Conservation (phyloP, 306 rosid species). For the Vachellia collinsii region DNA sequence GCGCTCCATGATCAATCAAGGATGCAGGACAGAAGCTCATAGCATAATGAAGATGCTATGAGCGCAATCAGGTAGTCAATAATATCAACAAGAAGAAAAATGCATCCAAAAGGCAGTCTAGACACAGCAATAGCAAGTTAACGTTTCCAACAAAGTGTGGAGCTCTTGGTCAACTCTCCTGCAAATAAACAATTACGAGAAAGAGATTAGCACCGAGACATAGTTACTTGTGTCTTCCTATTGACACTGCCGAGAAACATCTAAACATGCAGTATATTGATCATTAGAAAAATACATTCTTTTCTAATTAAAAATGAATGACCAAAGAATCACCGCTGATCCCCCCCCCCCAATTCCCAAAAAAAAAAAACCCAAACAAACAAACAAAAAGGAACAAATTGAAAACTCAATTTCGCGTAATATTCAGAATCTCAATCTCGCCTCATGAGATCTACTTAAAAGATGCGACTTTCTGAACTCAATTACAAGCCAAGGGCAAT, state of each 20-base stretch:
- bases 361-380: background rate
- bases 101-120: constrained; percentile 31
- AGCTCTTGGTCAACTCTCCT: constrained; percentile 38
- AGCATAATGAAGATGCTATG: constrained; percentile 20
- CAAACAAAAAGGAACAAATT: constrained; percentile 7
- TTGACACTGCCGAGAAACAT: constrained; percentile 1
- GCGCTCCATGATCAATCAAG: constrained; percentile 30
- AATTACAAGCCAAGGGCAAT: background rate
- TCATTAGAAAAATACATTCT: background rate
- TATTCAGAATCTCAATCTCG: background rate
- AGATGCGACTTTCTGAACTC: background rate
- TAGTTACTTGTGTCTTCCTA: background rate
- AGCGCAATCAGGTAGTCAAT: constrained; percentile 26
- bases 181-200: constrained; percentile 29
- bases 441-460: background rate
- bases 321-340: background rate
- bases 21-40: constrained; percentile 20
- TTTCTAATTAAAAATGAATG: background rate
- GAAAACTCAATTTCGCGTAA: constrained; percentile 24
- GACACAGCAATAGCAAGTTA: constrained; percentile 35
- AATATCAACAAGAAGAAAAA: constrained; percentile 23
- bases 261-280: background rate
- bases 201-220: constrained; percentile 3
- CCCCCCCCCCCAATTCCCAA: background rate
- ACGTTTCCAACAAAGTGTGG: constrained; percentile 30